Conservation (phyloP, 2,329 filamentous ascomycete species). For the Penicillium occitanis region DNA sequence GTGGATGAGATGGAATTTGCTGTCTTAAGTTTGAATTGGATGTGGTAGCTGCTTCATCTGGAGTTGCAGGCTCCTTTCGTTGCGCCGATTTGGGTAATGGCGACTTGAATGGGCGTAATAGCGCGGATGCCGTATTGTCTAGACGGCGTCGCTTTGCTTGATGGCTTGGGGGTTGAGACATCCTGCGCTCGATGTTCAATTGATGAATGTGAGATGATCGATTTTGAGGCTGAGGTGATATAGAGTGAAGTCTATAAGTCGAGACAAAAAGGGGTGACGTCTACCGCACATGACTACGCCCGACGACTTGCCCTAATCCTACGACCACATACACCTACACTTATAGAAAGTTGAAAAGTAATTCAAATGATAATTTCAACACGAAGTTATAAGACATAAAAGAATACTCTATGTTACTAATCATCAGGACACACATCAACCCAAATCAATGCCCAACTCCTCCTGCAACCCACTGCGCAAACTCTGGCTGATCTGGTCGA, state of each 20-base stretch:
- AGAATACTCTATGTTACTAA: neutral
- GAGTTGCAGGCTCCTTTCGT: neutral
- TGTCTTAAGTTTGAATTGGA: neutral
- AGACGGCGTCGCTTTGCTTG: constrained; percentile 60
- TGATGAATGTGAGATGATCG: neutral
- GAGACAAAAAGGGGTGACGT: neutral
- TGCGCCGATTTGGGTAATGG: constrained; percentile 54
- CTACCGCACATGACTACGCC: constrained; percentile 12
- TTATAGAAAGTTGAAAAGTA: neutral
- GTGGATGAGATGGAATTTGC: no score
- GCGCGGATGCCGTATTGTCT: constrained; percentile 56
- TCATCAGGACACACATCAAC: constrained; percentile 19
- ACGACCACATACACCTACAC: neutral
- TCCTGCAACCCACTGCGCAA: constrained; percentile 66
- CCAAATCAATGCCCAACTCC: constrained; percentile 58
- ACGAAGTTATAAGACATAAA: constrained; percentile 1
- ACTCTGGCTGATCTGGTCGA: constrained; percentile 65
- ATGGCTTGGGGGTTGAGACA: neutral
- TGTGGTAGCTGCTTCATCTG: neutral
- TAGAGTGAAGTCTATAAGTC: neutral
- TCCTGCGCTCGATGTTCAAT: neutral
- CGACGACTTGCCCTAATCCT: constrained; percentile 5
- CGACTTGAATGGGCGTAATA: constrained; percentile 71
- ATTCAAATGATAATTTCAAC: neutral
- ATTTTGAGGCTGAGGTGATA: neutral